These are phyloP conservation scores for Sugiyamaella floridensis DNA, from an alignment of 805 yeast genomes.

Conservation along the genomic window DNA sequence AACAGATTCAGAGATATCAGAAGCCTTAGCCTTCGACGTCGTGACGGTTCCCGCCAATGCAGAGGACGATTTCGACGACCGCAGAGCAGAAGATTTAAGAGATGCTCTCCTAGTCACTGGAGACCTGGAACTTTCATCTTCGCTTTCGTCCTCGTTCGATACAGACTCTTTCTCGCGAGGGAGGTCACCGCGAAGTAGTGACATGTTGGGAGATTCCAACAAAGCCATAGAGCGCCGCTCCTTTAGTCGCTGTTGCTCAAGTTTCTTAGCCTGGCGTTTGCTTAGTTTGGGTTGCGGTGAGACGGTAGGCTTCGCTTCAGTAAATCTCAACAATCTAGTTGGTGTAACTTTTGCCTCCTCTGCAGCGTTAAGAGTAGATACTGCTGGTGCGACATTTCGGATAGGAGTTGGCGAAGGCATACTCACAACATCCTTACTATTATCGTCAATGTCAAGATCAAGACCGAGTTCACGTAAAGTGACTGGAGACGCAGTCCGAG, in stretches of 20 bases:
- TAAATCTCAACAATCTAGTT: background rate
- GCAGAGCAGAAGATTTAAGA: too few species aligned
- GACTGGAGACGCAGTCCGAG: too few species aligned
- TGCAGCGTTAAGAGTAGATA: background rate
- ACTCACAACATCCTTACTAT: background rate
- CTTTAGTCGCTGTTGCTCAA: constrained; percentile 47
- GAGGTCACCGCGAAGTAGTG: background rate
- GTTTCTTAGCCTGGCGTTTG: constrained; percentile 52
- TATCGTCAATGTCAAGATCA: background rate
- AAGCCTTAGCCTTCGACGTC: too few species aligned
- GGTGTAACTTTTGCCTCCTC: too few species aligned
- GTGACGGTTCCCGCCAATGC: too few species aligned
- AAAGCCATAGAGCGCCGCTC: constrained; percentile 11
- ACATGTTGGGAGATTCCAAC: background rate
- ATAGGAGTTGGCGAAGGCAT: background rate
- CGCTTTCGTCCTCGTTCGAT: too few species aligned
- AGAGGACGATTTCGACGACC: too few species aligned
- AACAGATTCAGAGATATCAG: too few species aligned
- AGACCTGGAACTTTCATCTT: too few species aligned
- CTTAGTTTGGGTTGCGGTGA: constrained; percentile 38
- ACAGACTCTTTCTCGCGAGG: background rate
- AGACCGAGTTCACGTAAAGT: too few species aligned
- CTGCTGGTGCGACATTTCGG: background rate
- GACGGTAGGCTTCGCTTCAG: background rate
- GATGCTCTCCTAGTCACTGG: too few species aligned